Evolutionary conservation across 495 filamentous ascomycete genomes (phyloP).

Genomic region (Rostrohypoxylon terebratum): DNA sequence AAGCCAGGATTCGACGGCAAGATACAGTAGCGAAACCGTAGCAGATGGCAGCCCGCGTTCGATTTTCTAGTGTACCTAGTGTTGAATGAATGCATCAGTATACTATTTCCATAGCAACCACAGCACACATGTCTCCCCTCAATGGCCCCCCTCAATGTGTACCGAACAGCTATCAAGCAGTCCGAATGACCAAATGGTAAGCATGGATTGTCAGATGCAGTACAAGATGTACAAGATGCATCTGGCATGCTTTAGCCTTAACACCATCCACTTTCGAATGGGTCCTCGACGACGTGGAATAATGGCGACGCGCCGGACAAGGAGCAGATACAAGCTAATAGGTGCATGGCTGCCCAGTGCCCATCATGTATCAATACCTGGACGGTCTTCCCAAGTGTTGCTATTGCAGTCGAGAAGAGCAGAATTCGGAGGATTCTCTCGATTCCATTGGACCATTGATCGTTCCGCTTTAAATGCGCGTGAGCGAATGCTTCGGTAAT

Average conservation of each 20-base stretch:
- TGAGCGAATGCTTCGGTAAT: conserved; percentile 36
- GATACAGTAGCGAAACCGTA: conserved; percentile 22
- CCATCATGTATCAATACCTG: conserved; percentile 50
- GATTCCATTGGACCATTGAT: conserved; percentile 14
- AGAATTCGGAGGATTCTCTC: conserved; percentile 6
- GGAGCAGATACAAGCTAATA: conserved; percentile 48
- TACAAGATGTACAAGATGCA: conserved; percentile 29
- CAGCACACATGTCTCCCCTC: too few species aligned
- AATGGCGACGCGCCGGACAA: conserved; percentile 31
- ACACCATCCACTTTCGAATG: conserved; percentile 37
- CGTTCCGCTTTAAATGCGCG: conserved; percentile 29
- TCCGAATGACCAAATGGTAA: neutral
- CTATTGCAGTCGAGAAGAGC: conserved; percentile 31
- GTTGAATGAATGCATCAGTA: neutral
- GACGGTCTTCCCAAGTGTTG: conserved; percentile 27
- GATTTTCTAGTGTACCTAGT: too few species aligned
- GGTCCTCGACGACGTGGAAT: conserved; percentile 49
- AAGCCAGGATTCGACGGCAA: conserved; percentile 37
- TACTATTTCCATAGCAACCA: conserved; percentile 46
- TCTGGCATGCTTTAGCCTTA: conserved; percentile 45
- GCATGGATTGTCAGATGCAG: conserved; percentile 20
- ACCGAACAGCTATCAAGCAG: neutral
- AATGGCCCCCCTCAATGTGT: too few species aligned
- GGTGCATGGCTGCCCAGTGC: conserved; percentile 53
- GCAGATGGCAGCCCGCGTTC: neutral